Evolutionary conservation across 169 alveolate species (phyloP).

Genomic region (Plasmodium ovale): DNA sequence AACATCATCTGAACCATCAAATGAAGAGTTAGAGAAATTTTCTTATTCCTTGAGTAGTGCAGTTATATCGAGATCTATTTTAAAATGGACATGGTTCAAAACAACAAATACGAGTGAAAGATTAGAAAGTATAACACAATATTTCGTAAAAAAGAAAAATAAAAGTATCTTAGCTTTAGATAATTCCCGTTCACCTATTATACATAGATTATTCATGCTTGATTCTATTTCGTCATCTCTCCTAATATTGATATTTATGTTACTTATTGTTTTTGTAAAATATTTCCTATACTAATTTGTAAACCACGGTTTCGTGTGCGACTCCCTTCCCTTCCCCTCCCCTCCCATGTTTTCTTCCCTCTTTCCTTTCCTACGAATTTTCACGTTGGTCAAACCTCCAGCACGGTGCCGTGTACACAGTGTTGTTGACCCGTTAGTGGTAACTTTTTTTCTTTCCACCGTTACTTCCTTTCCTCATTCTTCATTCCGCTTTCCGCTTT

Average conservation of each 20-base stretch:
- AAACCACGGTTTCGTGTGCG: too few relatives aligned
- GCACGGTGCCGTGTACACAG: too few relatives aligned
- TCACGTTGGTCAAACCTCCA: too few relatives aligned
- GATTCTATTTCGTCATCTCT: constrained; percentile 65
- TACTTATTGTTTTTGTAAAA: constrained; percentile 25
- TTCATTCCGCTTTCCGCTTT: too few relatives aligned
- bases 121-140: constrained; percentile 67
- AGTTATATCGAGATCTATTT: constrained; percentile 45
- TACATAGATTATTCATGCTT: constrained; percentile 59
- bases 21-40: constrained; percentile 48
- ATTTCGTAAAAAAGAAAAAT: constrained; percentile 57
- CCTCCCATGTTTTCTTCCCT: too few relatives aligned
- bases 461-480: too few relatives aligned
- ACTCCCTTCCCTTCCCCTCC: too few relatives aligned
- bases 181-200: constrained; percentile 61
- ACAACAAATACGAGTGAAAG: constrained; percentile 62
- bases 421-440: too few relatives aligned
- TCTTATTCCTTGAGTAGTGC: constrained; percentile 68
- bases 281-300: constrained; percentile 33
- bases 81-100: constrained; percentile 65
- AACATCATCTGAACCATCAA: constrained; percentile 65
- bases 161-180: constrained; percentile 66
- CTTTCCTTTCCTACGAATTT: too few relatives aligned
- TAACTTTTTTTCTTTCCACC: too few relatives aligned
- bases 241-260: constrained; percentile 16